Percentiles rank a stretch among this genome's conserved stretches.
phyloP scores from a whole-genome alignment of 2,329 filamentous ascomycete species.

The Nigrograna mackinnonii region DNA sequence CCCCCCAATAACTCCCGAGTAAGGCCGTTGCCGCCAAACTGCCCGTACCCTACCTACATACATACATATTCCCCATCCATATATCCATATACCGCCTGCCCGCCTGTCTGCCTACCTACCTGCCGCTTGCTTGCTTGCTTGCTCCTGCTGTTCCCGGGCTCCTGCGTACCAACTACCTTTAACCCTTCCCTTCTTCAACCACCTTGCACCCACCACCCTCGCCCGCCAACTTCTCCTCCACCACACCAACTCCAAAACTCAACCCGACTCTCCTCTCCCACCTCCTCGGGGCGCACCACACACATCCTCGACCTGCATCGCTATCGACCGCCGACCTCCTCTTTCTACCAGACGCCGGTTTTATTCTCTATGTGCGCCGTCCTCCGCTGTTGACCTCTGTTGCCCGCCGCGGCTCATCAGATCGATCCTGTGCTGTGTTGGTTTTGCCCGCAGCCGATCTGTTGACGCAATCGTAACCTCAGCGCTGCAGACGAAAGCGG shows the following conservation, averaged over 20 bases:
- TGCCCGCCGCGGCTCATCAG: constrained; percentile 6
- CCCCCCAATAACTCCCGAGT: constrained; percentile 4
- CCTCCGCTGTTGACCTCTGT: constrained; percentile 8
- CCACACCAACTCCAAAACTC: background rate
- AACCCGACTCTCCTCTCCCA: background rate
- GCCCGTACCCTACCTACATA: background rate
- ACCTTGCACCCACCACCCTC: background rate
- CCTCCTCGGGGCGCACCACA: background rate
- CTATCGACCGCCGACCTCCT: background rate
- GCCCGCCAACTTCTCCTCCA: background rate
- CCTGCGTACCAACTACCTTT: background rate
- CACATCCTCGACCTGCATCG: constrained; percentile 1
- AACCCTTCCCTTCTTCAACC: background rate
- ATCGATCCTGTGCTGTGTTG: constrained; percentile 5
- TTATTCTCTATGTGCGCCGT: constrained; percentile 1
- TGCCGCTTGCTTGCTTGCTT: background rate
- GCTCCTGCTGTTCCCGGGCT: constrained; percentile 2
- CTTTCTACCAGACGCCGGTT: background rate
- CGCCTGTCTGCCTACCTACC: background rate
- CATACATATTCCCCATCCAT: background rate
- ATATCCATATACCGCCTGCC: constrained; percentile 2
- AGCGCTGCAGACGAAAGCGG: constrained; percentile 18
- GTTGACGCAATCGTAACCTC: constrained; percentile 21
- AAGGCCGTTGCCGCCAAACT: constrained; percentile 1
- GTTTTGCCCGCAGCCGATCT: constrained; percentile 11